Evolutionary conservation across 148 eudicot genomes (phyloP).

Genomic region (Vaccinium myrtillus): DNA sequence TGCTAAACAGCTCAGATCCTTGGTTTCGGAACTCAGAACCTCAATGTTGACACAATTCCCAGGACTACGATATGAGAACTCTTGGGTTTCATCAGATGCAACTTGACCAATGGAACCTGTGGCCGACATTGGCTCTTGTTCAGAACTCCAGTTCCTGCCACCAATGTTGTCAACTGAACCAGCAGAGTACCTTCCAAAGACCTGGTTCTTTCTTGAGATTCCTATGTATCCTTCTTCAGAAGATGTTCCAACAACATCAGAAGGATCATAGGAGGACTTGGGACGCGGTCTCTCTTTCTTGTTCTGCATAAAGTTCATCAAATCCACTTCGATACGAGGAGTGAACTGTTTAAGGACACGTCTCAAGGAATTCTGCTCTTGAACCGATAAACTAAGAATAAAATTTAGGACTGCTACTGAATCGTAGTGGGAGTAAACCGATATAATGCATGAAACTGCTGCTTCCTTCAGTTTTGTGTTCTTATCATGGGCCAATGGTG

Average conservation of each 20-base stretch:
- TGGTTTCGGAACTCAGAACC: constrained; percentile 34
- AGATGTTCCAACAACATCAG: constrained; percentile 77
- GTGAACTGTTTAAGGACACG: constrained; percentile 93
- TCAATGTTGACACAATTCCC: constrained; percentile 53
- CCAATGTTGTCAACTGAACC: constrained; percentile 76
- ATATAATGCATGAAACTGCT: constrained; percentile 83
- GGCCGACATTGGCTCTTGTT: constrained; percentile 49
- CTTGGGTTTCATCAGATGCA: constrained; percentile 54
- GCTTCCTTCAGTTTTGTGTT: constrained; percentile 93
- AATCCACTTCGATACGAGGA: constrained; percentile 96
- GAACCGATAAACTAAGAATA: constrained; percentile 86
- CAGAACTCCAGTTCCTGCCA: constrained; percentile 80
- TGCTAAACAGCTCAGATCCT: constrained; percentile 42
- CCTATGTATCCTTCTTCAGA: constrained; percentile 89
- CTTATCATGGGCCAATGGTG: constrained; percentile 88
- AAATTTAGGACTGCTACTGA: constrained; percentile 78
- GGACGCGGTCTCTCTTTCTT: constrained; percentile 83
- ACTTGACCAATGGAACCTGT: constrained; percentile 42
- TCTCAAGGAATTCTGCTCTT: constrained; percentile 92
- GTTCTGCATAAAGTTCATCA: constrained; percentile 88
- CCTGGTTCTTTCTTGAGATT: constrained; percentile 61
- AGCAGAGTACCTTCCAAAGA: constrained; percentile 70
- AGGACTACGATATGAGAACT: constrained; percentile 37
- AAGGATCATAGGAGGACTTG: constrained; percentile 81
- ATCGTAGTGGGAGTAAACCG: constrained; percentile 88